Evolutionary conservation across 345 rosid genomes (phyloP), one percentile per base, ranked within the genome.

Genomic region (Gossypium rotundifolium): DNA sequence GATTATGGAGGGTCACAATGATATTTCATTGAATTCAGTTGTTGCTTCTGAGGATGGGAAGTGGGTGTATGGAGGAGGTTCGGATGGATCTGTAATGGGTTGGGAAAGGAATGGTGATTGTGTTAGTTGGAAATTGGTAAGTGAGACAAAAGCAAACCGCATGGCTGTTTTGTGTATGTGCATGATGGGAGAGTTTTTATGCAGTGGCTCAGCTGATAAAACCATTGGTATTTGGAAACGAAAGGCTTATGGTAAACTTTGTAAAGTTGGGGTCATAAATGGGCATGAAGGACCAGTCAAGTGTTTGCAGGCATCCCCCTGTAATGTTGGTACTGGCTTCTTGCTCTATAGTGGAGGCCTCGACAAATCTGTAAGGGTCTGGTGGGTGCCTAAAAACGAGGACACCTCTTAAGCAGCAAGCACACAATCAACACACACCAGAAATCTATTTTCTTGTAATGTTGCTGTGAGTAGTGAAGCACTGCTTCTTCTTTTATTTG

Each of bases 221-320:
- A 91, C 85, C 70, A 93, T 95, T 74, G 90, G 90, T 2, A 79
- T 95, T 65, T 95, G 98, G 98, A 88, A 64, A 76, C 85, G 91
- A 79, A 90, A 85, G 76, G 77, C 65, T 45, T 86, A 78, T 22
- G 89, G 87, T 3, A 78, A 77, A 65, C 83, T 93, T 2, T 61
- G 76, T 64, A 90, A 84, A 65, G 71, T 91, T 4, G 89, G 94
- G 33, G 79, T 80, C 64, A 85, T 95, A 13, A 83, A 60, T 44
- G 99, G 99, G 0, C 99, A 95, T 75, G 85, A 81, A 49, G 99
- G 94, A 29, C 98, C 99, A 0, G 94, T 95, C 11, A 95, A 91
- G 83, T 95, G 99, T 70, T 76, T 95, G 84, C 98, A 95, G 27
- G 97, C 88, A 13, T 91, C 89, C 29, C 80, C 85, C 1, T 75